Evolutionary conservation across 192 early-diverging fungal genomes (phyloP).

Genomic region (Chytriomyces confervae): DNA sequence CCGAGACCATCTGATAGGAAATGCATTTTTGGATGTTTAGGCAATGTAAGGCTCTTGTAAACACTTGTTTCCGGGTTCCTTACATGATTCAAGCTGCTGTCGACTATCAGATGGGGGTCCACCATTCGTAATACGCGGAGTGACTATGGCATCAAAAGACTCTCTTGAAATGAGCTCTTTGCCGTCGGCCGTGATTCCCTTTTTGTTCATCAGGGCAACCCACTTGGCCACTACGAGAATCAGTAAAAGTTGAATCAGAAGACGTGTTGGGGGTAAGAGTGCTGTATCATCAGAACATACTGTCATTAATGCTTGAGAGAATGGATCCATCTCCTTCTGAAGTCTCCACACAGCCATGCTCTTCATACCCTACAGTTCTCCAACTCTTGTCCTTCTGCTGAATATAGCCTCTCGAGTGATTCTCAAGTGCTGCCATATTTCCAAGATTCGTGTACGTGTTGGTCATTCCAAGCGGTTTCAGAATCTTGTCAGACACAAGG

Average conservation of each 20-base stretch:
- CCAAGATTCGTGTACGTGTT: too few species aligned
- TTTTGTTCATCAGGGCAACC: background rate
- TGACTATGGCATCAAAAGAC: background rate
- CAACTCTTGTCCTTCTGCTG: too few species aligned
- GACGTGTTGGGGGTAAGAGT: too few species aligned
- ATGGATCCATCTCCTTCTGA: background rate
- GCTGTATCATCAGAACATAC: too few species aligned
- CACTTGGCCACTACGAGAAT: background rate
- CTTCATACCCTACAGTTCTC: background rate
- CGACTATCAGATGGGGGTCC: background rate
- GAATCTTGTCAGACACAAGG: background rate
- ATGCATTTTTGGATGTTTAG: background rate
- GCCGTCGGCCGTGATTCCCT: background rate
- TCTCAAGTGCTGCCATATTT: too few species aligned
- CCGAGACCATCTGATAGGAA: constrained; percentile 17
- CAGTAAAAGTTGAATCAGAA: too few species aligned
- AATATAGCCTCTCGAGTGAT: too few species aligned
- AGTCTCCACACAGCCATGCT: background rate
- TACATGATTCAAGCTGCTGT: background rate
- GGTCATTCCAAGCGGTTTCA: constrained; percentile 5
- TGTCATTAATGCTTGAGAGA: too few species aligned
- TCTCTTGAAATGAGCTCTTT: background rate
- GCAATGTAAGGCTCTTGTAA: too few species aligned
- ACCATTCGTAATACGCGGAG: background rate
- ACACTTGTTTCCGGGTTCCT: too few species aligned